A percentile compares a stretch with the other conserved stretches of the same genome.
phyloP scores from a whole-genome alignment of 495 filamentous ascomycete species.

The Clavariopsis aquatica region DNA sequence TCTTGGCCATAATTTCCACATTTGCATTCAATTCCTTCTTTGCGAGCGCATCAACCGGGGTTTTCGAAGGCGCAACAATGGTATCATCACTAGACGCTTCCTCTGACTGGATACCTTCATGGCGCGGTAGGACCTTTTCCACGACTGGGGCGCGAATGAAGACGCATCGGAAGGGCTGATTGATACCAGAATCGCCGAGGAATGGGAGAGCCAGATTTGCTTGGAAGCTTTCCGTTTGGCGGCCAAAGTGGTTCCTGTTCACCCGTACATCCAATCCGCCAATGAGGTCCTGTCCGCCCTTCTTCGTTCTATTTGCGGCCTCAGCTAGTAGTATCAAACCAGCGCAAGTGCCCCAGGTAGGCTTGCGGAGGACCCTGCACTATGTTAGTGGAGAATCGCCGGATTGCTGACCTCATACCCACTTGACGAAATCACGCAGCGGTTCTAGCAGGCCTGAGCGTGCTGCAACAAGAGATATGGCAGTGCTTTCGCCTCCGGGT shows the following conservation, averaged over 20 bases:
- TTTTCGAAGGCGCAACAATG: conserved; percentile 64
- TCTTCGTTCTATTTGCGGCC: conserved; percentile 82
- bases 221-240: conserved; percentile 92
- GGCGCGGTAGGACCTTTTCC: conserved; percentile 69
- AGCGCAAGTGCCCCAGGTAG: conserved; percentile 95
- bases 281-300: conserved; percentile 89
- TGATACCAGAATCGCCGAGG: conserved; percentile 45
- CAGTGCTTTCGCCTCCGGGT: conserved; percentile 93
- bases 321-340: conserved; percentile 91
- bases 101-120: conserved; percentile 53
- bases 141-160: conserved; percentile 96
- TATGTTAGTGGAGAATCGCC: conserved; percentile 15
- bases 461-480: conserved; percentile 84
- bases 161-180: conserved; percentile 69
- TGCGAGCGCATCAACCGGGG: conserved; percentile 35
- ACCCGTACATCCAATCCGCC: conserved; percentile 90
- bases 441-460: conserved; percentile 80
- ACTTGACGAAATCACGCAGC: conserved; percentile 92
- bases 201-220: conserved; percentile 75
- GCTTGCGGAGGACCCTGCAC: conserved; percentile 64
- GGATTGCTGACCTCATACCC: conserved; percentile 41
- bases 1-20: conserved; percentile 62
- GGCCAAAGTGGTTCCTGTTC: conserved; percentile 92
- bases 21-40: conserved; percentile 36
- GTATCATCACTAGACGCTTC: conserved; percentile 59